These are phyloP conservation scores for Ophiognomonia clavigignenti-juglandacearum DNA, from an alignment of 2,329 filamentous ascomycete genomes.

Conservation along the genomic window DNA sequence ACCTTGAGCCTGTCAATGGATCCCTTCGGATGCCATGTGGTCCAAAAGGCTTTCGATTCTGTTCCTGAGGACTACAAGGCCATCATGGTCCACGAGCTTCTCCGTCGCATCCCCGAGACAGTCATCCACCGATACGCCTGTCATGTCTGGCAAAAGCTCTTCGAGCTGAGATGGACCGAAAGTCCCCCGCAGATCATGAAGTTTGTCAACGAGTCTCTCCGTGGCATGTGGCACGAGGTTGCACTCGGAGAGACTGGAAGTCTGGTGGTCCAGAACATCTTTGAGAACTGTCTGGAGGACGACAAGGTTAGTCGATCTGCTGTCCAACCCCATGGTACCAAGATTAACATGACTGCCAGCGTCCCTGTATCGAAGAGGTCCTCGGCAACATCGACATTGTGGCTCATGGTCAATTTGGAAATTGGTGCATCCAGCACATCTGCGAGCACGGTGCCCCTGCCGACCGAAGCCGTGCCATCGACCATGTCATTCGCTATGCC, in stretches of 20 bases:
- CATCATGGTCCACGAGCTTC: constrained; percentile 96
- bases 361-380: constrained; percentile 95
- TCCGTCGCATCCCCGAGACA: constrained; percentile 92
- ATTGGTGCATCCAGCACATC: constrained; percentile 99
- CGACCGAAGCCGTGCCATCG: constrained; percentile 88
- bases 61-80: constrained; percentile 97
- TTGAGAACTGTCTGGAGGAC: constrained; percentile 97
- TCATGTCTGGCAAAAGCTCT: constrained; percentile 99
- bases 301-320: constrained; percentile 68
- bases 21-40: constrained; percentile 94
- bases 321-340: not conserved
- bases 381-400: constrained; percentile 93
- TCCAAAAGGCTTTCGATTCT: constrained; percentile 97
- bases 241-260: constrained; percentile 96
- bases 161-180: constrained; percentile 93
- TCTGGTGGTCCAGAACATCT: constrained; percentile 98
- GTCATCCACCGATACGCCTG: constrained; percentile 98
- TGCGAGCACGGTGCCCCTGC: constrained; percentile 91
- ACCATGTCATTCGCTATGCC: constrained; percentile 90
- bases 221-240: constrained; percentile 98
- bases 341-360: constrained; percentile 44
- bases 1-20: constrained; percentile 96
- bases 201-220: constrained; percentile 91
- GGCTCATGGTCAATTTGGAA: constrained; percentile 95
- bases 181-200: constrained; percentile 97